phyloP scores from a whole-genome alignment of 2,329 filamentous ascomycete genomes.

The Beauveria scarabaeidicola region DNA sequence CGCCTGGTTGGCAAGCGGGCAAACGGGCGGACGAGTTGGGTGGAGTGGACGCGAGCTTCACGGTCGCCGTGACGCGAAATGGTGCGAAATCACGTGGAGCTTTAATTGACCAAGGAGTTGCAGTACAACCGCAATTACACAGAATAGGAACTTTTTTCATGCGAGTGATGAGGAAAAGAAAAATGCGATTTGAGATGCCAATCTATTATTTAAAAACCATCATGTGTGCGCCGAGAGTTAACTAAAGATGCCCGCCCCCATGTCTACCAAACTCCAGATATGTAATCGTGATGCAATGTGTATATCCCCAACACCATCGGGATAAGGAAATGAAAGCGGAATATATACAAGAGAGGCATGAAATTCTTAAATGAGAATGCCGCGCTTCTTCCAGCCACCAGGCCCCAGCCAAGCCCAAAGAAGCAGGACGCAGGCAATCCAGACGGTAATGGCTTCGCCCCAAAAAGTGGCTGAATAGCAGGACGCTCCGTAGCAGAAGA shows the following conservation, averaged over 20 bases:
- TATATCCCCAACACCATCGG: not conserved
- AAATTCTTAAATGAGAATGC: slow-evolving; percentile 51
- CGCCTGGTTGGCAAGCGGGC: not conserved
- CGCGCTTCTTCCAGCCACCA: slow-evolving; percentile 66
- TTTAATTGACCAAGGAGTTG: not conserved
- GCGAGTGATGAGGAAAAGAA: not conserved
- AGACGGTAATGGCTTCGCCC: slow-evolving; percentile 75
- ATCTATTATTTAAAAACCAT: not conserved
- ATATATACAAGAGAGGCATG: not conserved
- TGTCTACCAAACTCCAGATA: slow-evolving; percentile 5
- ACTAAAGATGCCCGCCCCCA: not conserved
- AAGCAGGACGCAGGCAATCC: slow-evolving; percentile 65
- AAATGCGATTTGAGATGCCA: not conserved
- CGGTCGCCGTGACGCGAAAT: slow-evolving; percentile 7
- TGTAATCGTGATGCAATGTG: not conserved
- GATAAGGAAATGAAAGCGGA: not conserved
- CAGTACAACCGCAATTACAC: not conserved
- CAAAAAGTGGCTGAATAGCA: slow-evolving; percentile 82
- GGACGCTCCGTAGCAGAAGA: slow-evolving; percentile 68
- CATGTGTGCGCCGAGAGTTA: not conserved
- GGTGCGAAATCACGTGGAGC: slow-evolving; percentile 11
- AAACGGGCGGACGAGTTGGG: not conserved
- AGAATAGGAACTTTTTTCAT: not conserved
- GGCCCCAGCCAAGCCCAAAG: slow-evolving; percentile 73
- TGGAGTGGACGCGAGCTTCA: slow-evolving; percentile 4